phyloP scores from a whole-genome alignment of 495 filamentous ascomycete species.

The Astrothelium macrocarpum region DNA sequence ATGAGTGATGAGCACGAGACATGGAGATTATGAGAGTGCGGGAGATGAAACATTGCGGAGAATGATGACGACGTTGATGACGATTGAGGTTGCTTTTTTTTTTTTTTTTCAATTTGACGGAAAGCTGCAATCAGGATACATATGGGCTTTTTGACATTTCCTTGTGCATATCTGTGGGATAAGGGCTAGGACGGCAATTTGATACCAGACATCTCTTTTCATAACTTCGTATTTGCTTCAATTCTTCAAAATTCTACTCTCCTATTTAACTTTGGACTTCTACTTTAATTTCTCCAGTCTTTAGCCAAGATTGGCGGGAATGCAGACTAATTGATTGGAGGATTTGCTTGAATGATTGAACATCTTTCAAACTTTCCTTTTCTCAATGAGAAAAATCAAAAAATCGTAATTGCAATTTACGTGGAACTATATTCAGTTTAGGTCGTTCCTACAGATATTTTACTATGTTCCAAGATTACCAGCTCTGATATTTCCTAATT shows the following conservation, averaged over 20 bases:
- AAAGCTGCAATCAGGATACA: background rate
- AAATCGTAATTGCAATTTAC: too few relatives aligned
- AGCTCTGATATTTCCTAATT: too few relatives aligned
- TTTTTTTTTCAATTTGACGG: background rate
- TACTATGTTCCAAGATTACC: too few relatives aligned
- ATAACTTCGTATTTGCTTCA: background rate
- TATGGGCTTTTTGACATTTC: background rate
- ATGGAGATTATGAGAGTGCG: background rate
- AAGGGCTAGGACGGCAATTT: background rate
- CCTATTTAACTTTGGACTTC: background rate
- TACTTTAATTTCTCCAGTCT: background rate
- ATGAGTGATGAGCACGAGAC: background rate
- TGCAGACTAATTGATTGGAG: too few relatives aligned
- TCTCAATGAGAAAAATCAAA: too few relatives aligned
- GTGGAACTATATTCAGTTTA: too few relatives aligned
- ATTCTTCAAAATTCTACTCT: background rate
- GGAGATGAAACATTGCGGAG: background rate
- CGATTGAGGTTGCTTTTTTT: background rate
- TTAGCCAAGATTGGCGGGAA: background rate
- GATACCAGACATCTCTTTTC: constrained; percentile 1
- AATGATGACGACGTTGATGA: background rate
- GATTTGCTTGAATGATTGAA: too few relatives aligned
- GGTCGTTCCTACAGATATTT: too few relatives aligned
- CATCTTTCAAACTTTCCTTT: too few relatives aligned
- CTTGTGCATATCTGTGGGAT: background rate